phyloP scores from a whole-genome alignment of 2,329 filamentous ascomycete genomes.

The Penicillium sp. region DNA sequence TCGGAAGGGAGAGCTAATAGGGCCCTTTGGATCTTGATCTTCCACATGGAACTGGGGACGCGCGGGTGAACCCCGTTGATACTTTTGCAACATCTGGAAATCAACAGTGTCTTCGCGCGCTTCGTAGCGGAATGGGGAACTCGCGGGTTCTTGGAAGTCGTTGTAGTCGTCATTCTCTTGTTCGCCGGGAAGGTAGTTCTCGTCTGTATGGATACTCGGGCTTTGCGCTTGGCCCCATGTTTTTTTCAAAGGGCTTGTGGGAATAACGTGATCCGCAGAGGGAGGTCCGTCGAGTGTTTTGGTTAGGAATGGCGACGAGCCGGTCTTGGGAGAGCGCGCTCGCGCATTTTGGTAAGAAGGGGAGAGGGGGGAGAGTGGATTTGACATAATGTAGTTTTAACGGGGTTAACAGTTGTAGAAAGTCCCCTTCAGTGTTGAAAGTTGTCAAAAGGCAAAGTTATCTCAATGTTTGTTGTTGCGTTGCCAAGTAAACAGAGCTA shows the following conservation, averaged over 20 bases:
- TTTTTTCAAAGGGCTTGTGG: conserved; percentile 26
- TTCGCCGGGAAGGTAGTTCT: conserved; percentile 13
- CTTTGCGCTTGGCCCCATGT: conserved; percentile 11
- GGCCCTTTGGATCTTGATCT: conserved; percentile 12
- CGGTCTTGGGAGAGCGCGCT: conserved; percentile 25
- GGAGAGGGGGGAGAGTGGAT: conserved; percentile 40
- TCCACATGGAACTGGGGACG: conserved; percentile 5
- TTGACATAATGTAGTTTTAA: conserved; percentile 30
- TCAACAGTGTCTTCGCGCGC: conserved; percentile 35
- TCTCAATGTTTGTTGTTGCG: conserved; percentile 23
- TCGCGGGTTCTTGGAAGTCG: conserved; percentile 25
- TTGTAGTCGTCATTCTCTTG: conserved; percentile 20
- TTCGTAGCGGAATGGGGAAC: conserved; percentile 38
- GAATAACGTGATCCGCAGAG: conserved; percentile 18
- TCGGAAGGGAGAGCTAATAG: conserved; percentile 38
- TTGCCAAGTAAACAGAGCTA: conserved; percentile 33
- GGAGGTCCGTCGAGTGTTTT: conserved; percentile 20
- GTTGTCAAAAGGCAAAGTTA: background rate
- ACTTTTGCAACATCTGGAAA: conserved; percentile 20
- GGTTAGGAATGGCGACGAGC: conserved; percentile 23
- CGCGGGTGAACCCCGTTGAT: conserved; percentile 1
- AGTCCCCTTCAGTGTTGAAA: background rate
- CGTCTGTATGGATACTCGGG: conserved; percentile 13
- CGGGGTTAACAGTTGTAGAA: background rate
- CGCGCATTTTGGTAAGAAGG: conserved; percentile 42